phyloP scores from a whole-genome alignment of 2,329 filamentous ascomycete genomes.

The Tolypocladium paradoxum region DNA sequence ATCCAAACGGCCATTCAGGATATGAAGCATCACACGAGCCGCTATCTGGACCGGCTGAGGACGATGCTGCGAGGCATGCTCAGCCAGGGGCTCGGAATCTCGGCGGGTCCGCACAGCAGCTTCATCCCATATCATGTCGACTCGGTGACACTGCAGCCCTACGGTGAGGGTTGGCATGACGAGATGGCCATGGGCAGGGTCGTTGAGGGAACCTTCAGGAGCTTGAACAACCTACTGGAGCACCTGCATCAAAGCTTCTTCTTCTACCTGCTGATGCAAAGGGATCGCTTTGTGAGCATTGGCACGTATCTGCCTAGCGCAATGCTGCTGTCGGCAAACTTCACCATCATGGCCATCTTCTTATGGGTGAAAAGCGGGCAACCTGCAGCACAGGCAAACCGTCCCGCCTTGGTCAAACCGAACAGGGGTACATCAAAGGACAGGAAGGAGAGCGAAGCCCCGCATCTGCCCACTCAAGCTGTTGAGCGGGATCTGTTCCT shows the following conservation, averaged over 20 bases:
- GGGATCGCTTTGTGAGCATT: constrained; percentile 91
- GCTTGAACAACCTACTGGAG: constrained; percentile 91
- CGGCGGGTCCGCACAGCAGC: constrained; percentile 82
- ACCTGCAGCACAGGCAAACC: constrained; percentile 2
- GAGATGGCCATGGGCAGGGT: constrained; percentile 91
- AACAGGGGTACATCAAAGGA: neutral
- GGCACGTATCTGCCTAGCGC: constrained; percentile 94
- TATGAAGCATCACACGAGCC: constrained; percentile 73
- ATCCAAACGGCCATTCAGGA: constrained; percentile 75
- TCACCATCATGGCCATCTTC: constrained; percentile 88
- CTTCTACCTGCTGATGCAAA: constrained; percentile 91
- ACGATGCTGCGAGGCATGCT: constrained; percentile 92
- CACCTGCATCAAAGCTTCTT: constrained; percentile 99
- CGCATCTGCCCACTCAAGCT: constrained; percentile 8
- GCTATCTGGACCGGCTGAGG: constrained; percentile 68
- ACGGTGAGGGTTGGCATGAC: constrained; percentile 89
- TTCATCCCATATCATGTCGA: constrained; percentile 98
- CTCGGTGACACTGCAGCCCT: constrained; percentile 83
- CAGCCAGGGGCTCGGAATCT: constrained; percentile 79
- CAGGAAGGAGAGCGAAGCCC: constrained; percentile 20
- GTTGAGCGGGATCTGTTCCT: constrained; percentile 58
- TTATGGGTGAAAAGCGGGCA: constrained; percentile 87
- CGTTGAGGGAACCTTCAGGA: constrained; percentile 83
- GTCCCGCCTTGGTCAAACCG: neutral
- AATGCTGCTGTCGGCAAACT: constrained; percentile 93